A percentile compares a stretch with the other conserved stretches of the same genome.
Evolutionary conservation across 352 stramenopile species (phyloP).

Genomic region (Sclerospora graminicola): DNA sequence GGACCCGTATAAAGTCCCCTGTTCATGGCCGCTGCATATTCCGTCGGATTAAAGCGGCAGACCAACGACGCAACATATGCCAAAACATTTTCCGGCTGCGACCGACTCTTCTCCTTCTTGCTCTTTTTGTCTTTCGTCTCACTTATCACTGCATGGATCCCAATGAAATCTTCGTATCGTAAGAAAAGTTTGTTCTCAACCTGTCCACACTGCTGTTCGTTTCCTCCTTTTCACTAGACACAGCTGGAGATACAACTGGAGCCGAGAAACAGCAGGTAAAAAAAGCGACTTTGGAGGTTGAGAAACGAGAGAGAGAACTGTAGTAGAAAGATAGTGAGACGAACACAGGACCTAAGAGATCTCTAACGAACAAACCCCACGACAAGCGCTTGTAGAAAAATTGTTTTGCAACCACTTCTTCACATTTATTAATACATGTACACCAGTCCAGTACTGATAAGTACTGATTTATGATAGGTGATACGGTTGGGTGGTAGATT

Average conservation of each 20-base stretch:
- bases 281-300: neutral
- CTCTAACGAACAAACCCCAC: too few relatives aligned
- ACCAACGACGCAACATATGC: conserved; percentile 64
- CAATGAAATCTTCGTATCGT: conserved; percentile 26
- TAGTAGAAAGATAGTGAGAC: too few relatives aligned
- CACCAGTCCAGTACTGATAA: too few relatives aligned
- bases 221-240: conserved; percentile 6
- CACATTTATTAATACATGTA: too few relatives aligned
- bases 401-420: too few relatives aligned
- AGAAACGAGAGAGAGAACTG: too few relatives aligned
- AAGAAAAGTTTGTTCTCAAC: neutral
- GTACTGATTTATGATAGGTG: too few relatives aligned
- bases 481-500: too few relatives aligned
- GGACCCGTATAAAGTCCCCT: conserved; percentile 50
- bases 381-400: too few relatives aligned
- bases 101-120: conserved; percentile 38
- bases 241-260: conserved; percentile 1
- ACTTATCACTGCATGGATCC: conserved; percentile 30
- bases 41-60: conserved; percentile 70
- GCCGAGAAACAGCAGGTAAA: conserved; percentile 20
- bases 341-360: too few relatives aligned
- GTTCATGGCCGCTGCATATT: conserved; percentile 51
- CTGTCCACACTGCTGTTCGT: neutral
- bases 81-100: conserved; percentile 21
- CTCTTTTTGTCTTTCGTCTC: conserved; percentile 40